Evolutionary conservation across 176 grass and related monocot species (phyloP).

Genomic region (Oryza nivara): DNA sequence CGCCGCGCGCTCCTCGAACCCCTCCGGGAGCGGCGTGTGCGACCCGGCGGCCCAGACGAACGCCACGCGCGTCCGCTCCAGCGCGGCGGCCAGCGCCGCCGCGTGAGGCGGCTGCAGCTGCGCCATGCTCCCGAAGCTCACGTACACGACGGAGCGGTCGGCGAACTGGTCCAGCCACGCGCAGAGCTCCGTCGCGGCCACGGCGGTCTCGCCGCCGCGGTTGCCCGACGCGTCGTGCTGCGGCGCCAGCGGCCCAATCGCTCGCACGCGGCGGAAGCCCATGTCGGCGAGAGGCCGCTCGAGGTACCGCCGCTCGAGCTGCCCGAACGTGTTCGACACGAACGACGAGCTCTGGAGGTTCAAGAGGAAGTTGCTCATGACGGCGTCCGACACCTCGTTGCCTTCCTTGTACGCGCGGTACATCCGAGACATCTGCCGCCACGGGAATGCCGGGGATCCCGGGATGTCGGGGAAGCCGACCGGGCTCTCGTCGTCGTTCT

Average conservation of each 20-base stretch:
- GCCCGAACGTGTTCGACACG: constrained; percentile 56
- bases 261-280: constrained; percentile 43
- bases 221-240: background rate
- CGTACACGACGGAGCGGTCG: constrained; percentile 56
- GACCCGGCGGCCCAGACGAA: constrained; percentile 59
- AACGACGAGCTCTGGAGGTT: constrained; percentile 50
- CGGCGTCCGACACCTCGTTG: constrained; percentile 54
- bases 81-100: constrained; percentile 48
- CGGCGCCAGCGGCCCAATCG: constrained; percentile 59
- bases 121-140: constrained; percentile 63
- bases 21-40: constrained; percentile 36
- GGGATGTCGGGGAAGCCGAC: constrained; percentile 43
- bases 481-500: constrained; percentile 11
- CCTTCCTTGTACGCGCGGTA: constrained; percentile 40
- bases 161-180: constrained; percentile 60
- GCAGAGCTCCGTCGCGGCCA: background rate
- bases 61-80: constrained; percentile 53
- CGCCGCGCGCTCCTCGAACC: constrained; percentile 54
- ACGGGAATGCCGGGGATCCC: constrained; percentile 41
- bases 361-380: constrained; percentile 50
- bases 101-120: constrained; percentile 43
- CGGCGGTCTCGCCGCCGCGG: constrained; percentile 2
- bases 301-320: constrained; percentile 55
- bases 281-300: constrained; percentile 49
- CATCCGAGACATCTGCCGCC: constrained; percentile 48